Conservation (phyloP, 352 stramenopile species). For the Saprolegnia parasitica region DNA sequence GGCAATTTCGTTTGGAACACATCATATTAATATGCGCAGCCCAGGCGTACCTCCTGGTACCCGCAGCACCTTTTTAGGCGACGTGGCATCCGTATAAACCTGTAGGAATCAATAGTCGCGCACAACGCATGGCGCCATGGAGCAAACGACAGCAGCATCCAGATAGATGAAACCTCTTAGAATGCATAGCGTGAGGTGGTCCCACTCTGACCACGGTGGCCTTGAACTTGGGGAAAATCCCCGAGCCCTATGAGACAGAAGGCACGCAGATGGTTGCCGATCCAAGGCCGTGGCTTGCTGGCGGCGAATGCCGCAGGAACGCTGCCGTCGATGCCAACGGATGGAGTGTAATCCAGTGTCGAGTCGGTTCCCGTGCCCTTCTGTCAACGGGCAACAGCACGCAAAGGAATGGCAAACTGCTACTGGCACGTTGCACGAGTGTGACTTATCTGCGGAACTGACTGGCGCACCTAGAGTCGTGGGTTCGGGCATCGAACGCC, state of each 20-base stretch:
- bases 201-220: background rate
- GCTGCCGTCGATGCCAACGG: too few species aligned
- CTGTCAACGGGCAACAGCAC: too few species aligned
- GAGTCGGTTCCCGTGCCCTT: too few species aligned
- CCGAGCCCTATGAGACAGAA: conserved; percentile 20
- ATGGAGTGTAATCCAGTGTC: too few species aligned
- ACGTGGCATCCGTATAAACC: conserved; percentile 9
- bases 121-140: background rate
- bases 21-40: conserved; percentile 7
- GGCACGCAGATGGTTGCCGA: conserved; percentile 10
- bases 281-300: background rate
- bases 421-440: too few species aligned
- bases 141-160: background rate
- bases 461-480: too few species aligned
- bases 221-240: conserved; percentile 18
- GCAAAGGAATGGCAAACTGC: too few species aligned
- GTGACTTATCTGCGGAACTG: too few species aligned
- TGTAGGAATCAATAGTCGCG: background rate
- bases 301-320: background rate
- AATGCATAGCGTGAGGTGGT: background rate
- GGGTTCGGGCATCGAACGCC: too few species aligned
- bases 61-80: conserved; percentile 16
- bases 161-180: background rate
- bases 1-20: background rate
- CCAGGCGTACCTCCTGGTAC: background rate